phyloP scores from a whole-genome alignment of 257 asterid species.

The Echium plantagineum region DNA sequence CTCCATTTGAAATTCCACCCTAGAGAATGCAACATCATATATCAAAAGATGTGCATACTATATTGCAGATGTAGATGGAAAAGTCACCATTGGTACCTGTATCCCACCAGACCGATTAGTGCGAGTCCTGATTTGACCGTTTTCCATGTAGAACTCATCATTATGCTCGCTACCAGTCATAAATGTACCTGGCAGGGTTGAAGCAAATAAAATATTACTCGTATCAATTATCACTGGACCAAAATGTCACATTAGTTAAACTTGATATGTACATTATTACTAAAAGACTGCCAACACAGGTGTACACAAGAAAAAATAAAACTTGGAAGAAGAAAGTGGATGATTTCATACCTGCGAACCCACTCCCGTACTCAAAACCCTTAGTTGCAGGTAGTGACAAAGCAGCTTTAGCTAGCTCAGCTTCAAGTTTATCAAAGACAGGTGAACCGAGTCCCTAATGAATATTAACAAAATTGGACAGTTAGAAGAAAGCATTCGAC shows the following conservation, averaged over 20 bases:
- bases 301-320: not conserved
- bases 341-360: constrained; percentile 57
- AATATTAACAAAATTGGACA: not conserved
- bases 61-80: not conserved
- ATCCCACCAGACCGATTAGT: constrained; percentile 96
- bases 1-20: constrained; percentile 99
- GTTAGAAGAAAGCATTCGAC: too few species aligned
- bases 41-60: not conserved
- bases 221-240: not conserved
- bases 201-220: not conserved
- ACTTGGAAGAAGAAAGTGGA: constrained; percentile 5
- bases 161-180: constrained; percentile 97
- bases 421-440: constrained; percentile 95
- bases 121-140: constrained; percentile 68
- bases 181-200: constrained; percentile 50
- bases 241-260: not conserved
- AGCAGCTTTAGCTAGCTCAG: constrained; percentile 88
- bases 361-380: constrained; percentile 97
- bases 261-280: not conserved
- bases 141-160: constrained; percentile 76
- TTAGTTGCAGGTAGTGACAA: constrained; percentile 94
- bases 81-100: constrained; percentile 38
- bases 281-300: not conserved
- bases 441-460: constrained; percentile 92
- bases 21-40: constrained; percentile 9